Evolutionary conservation across 805 yeast species (phyloP), one percentile per base, ranked within the genome.

Genomic region (Saccharomyces mikatae): DNA sequence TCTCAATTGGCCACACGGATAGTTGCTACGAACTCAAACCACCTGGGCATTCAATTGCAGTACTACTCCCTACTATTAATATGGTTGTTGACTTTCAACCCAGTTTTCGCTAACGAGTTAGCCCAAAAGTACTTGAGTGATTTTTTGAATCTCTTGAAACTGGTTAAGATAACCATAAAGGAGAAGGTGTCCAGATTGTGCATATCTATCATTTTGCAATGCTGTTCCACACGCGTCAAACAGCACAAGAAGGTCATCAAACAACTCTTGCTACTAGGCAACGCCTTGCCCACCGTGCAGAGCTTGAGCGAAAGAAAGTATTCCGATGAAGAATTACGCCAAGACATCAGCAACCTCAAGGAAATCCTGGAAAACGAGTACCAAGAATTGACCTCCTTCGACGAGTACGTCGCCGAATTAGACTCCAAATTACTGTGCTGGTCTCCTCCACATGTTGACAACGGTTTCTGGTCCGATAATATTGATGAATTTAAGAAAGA

Each of bases 381-480:
- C 57, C 80, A 84, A 50, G 82, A 81, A 60, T 80, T 94, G 75
- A 86, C 97, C 4, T 89, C 96, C 1, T 88, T 92, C 69, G 98
- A 94, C 66, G 97, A 91, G 69, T 94, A 92, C 69, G 76, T 80
- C 63, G 82, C 89, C 49, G 98, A 94, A 72, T 78, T 94, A 58
- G 84, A 83, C 57, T 82, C 91, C 55, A 87, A 87, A 56, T 78
- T 80, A 55, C 80, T 94, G 65, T 80, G 81, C 58, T 89, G 96
- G 86, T 85, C 96, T 2, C 98, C 99, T 52, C 90, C 96, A 24
- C 99, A 94, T 73, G 81, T 83, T 64, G 87, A 89, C 50, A 82
- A 81, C 52, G 89, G 88, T 52, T 94, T 94, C 71, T 94, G 98
- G 96, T 77, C 83, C 57, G 94, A 89, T 58, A 90, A 94, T 68